Base-by-base conservation (phyloP, 495 filamentous ascomycete species). In the Penicillium roqueforti region DNA sequence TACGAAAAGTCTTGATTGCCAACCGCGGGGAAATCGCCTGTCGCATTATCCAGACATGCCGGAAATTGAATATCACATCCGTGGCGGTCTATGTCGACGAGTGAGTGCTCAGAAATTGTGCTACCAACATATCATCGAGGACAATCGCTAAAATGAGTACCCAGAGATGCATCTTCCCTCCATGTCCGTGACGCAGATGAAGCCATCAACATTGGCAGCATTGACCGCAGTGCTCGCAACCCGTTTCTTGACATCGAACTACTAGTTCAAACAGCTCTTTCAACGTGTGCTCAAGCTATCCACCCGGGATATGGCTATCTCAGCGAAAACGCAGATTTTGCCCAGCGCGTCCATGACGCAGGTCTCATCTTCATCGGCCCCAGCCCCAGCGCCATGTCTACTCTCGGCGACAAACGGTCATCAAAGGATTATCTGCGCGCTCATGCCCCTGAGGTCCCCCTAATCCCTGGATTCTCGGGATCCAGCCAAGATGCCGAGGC, bases 401-500 rank as follows among this genome's bases (percentile, higher is more conserved):
- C 60, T 11, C 72, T 80, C 7, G 80, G 79, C 11, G 70, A 80
- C 50, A 84, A 84, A 56, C 57, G 80, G 14, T 66, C 67, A 46
- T 77, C 79, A 6, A 73, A 74, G 23, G 50, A 56, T 0, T 60
- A 55, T 32, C 11, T 64, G 13, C 31, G 42, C n/a, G 38, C 61
- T 13, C 28, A 53, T 10, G 77, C 80, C 22, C 87, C 90, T 6
- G 87, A 86, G 5, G 89, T 96, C 8, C 89, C 90, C 0, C 89
- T 91, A 53, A 89, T 95, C 28, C 91, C 92, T 0, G 91, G 91
- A 0, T 93, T 92, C 56, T 86, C 92, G 61, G 89, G 89, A 20
- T 60, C 63, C 0, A 84, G 89, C 32, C 89, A 95, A 63, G 79
- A 82, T 50, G 80, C 83, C 0, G 68, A 75, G 26, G 78, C 82